Conservation (phyloP, 192 early-diverging fungal genomes). For the Backusella parvicylindrica region DNA sequence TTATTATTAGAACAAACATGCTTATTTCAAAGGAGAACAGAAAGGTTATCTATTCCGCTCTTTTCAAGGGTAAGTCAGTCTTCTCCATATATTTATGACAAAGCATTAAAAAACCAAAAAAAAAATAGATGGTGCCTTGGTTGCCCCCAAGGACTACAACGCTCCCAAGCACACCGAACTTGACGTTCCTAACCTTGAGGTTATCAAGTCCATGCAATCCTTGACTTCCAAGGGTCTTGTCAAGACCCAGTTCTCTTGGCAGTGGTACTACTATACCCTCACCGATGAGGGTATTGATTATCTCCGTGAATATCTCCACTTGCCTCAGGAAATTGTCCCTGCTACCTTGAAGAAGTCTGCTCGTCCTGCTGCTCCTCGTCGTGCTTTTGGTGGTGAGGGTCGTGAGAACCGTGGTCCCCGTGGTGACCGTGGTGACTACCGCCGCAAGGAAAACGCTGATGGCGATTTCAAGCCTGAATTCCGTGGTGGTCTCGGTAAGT, state of each 20-base stretch:
- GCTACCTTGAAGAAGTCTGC: conserved; percentile 95
- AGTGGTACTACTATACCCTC: conserved; percentile 99
- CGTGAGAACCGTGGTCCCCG: conserved; percentile 56
- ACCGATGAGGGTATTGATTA: conserved; percentile 98
- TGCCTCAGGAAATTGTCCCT: conserved; percentile 96
- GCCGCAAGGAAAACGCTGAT: conserved; percentile 86
- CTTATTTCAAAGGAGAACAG: conserved; percentile 97
- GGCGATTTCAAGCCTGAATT: conserved; percentile 97
- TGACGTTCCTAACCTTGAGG: conserved; percentile 96
- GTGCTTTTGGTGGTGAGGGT: conserved; percentile 69
- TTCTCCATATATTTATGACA: background rate
- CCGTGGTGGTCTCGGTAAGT: conserved; percentile 84
- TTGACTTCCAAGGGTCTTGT: conserved; percentile 92
- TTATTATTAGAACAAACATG: conserved; percentile 59
- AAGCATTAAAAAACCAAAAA: background rate
- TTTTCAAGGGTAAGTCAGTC: conserved; percentile 79
- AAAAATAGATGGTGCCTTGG: conserved; percentile 88
- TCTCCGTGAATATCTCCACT: conserved; percentile 95
- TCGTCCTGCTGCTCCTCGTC: conserved; percentile 71
- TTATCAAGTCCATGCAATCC: conserved; percentile 99
- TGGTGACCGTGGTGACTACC: conserved; percentile 83
- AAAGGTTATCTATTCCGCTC: conserved; percentile 92
- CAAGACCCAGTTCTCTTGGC: conserved; percentile 98
- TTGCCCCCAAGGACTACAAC: conserved; percentile 99
- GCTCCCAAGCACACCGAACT: conserved; percentile 92